Percentiles rank a stretch among this genome's conserved stretches.
phyloP scores from a whole-genome alignment of 1,139 yeast species.

The Geotrichum reessii region DNA sequence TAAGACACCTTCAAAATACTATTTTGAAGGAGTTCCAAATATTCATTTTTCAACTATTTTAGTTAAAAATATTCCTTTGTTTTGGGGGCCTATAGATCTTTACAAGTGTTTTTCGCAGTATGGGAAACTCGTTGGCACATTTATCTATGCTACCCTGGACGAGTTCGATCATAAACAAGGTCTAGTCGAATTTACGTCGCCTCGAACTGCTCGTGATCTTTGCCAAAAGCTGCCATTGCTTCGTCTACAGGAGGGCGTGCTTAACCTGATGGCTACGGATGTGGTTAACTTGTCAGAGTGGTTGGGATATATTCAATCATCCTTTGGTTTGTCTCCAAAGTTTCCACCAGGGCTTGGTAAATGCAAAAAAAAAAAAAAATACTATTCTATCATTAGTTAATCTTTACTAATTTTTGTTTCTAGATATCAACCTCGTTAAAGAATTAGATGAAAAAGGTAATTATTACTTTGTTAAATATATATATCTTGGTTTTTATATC shows the following conservation, averaged over 20 bases:
- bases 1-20: conserved; percentile 3
- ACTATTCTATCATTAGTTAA: background rate
- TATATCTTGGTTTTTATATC: background rate
- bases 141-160: conserved; percentile 6
- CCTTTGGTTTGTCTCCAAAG: conserved; percentile 1
- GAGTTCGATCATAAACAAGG: conserved; percentile 6
- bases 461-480: background rate
- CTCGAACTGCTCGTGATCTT: conserved; percentile 7
- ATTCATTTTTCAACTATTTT: conserved; percentile 12
- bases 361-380: background rate
- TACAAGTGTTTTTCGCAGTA: conserved; percentile 13
- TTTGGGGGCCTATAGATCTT: conserved; percentile 12
- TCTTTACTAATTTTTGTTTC: background rate
- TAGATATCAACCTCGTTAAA: conserved; percentile 1
- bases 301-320: conserved; percentile 6
- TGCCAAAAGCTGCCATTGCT: conserved; percentile 8
- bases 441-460: conserved; percentile 2
- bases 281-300: conserved; percentile 14
- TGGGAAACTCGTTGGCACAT: conserved; percentile 14
- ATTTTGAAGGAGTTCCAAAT: conserved; percentile 11
- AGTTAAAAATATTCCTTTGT: conserved; percentile 9
- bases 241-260: background rate
- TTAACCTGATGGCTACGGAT: conserved; percentile 13
- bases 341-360: conserved; percentile 14
- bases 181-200: conserved; percentile 12